Conservation (phyloP, 306 rosid species). For the Quillaja saponaria region DNA sequence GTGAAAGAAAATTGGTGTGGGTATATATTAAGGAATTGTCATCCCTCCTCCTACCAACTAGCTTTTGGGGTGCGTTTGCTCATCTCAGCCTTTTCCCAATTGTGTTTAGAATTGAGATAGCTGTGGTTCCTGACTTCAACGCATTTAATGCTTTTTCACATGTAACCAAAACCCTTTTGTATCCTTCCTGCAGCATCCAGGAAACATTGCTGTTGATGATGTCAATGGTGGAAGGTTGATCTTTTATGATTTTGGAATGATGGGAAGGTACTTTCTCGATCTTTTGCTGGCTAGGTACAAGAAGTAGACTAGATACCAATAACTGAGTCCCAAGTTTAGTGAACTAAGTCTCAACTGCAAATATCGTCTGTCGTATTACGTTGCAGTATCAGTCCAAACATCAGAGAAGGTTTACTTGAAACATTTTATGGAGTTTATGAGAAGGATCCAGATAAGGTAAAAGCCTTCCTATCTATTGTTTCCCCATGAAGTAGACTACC, state of each 20-base stretch:
- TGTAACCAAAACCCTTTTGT: conserved; percentile 12
- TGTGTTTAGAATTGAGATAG: not conserved
- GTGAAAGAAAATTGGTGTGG: too few relatives aligned
- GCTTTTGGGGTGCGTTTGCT: too few relatives aligned
- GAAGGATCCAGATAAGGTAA: conserved; percentile 95
- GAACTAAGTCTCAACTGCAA: conserved; percentile 25
- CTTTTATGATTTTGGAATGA: conserved; percentile 99
- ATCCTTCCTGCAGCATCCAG: conserved; percentile 79
- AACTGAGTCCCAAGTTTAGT: conserved; percentile 24
- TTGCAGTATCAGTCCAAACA: conserved; percentile 89
- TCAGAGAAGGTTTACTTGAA: conserved; percentile 95
- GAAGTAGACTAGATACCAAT: not conserved
- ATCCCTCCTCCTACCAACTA: too few relatives aligned
- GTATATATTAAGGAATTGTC: too few relatives aligned
- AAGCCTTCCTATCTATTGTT: conserved; percentile 9
- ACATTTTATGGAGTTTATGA: conserved; percentile 92
- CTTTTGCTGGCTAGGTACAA: conserved; percentile 25
- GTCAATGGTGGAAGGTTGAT: conserved; percentile 99
- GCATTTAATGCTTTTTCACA: not conserved
- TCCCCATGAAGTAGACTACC: not conserved
- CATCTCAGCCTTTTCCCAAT: too few relatives aligned
- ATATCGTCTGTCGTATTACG: conserved; percentile 27
- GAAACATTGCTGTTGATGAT: conserved; percentile 98
- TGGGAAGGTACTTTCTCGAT: conserved; percentile 78
- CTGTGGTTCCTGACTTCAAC: conserved; percentile 12